These are phyloP conservation scores for Cryptococcus sp. DNA, from an alignment of 1,284 basidiomycete genomes.

Conservation along the genomic window DNA sequence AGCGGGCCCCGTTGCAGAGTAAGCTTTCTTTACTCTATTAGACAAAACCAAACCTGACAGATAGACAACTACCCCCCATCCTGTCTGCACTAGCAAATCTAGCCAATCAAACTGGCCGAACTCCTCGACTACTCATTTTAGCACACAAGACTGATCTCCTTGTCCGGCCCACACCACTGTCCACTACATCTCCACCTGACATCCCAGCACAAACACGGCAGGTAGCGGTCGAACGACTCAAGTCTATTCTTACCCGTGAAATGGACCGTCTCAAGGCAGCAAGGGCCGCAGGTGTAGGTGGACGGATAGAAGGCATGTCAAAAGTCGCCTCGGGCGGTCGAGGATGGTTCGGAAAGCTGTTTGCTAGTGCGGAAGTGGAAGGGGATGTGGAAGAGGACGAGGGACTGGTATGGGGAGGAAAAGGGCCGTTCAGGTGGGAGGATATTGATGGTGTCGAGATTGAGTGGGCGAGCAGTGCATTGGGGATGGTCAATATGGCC, in stretches of 20 bases:
- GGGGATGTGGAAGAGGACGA: constrained; percentile 34
- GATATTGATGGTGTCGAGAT: constrained; percentile 46
- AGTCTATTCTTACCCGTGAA: constrained; percentile 41
- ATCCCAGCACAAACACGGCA: constrained; percentile 17
- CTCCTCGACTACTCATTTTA: constrained; percentile 38
- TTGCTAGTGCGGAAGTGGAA: constrained; percentile 14
- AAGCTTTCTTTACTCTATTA: constrained; percentile 9
- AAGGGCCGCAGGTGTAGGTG: constrained; percentile 27
- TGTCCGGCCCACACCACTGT: constrained; percentile 16
- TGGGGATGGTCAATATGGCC: constrained; percentile 20
- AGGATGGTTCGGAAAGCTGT: constrained; percentile 25
- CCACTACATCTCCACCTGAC: constrained; percentile 20
- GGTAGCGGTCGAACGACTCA: constrained; percentile 33
- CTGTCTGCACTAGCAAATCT: constrained; percentile 34
- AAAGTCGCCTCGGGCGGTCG: constrained; percentile 23
- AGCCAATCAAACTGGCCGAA: constrained; percentile 11
- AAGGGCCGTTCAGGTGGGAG: constrained; percentile 39
- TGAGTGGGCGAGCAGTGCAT: constrained; percentile 28
- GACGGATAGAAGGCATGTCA: constrained; percentile 44
- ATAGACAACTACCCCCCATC: constrained; percentile 40
- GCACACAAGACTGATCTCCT: constrained; percentile 45
- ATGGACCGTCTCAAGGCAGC: constrained; percentile 44
- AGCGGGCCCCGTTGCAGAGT: constrained; percentile 43
- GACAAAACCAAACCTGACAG: neutral
- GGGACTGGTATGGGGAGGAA: constrained; percentile 40